Percentiles rank a stretch among this genome's conserved stretches.
Evolutionary conservation across 129 eudicot genomes (phyloP).

Genomic region (Smallanthus sonchifolius): DNA sequence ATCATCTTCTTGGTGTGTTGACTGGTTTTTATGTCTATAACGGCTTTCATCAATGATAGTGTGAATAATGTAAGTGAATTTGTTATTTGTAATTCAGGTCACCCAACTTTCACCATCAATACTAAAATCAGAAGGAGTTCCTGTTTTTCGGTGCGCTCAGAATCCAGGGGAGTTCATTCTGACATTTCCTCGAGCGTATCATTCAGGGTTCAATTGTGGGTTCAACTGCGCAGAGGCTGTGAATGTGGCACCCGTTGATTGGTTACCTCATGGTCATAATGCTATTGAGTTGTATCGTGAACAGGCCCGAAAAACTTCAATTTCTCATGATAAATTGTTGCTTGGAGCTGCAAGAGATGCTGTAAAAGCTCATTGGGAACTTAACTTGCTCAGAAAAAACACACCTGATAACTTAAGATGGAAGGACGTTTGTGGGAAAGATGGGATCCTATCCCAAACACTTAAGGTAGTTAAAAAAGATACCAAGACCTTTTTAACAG

Average conservation of each 20-base stretch:
- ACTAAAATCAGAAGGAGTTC: slow-evolving; percentile 79
- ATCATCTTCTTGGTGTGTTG: background rate
- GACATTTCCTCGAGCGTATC: slow-evolving; percentile 97
- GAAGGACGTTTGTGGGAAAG: slow-evolving; percentile 92
- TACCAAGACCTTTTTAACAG: background rate
- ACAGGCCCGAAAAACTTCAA: slow-evolving; percentile 79
- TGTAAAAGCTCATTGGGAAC: slow-evolving; percentile 98
- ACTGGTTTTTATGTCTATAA: background rate
- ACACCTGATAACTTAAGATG: slow-evolving; percentile 69
- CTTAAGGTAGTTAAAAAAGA: slow-evolving; percentile 50
- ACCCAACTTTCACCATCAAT: slow-evolving; percentile 93
- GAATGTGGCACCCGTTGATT: slow-evolving; percentile 94
- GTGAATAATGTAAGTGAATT: background rate
- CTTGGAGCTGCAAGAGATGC: slow-evolving; percentile 99
- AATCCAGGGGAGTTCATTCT: slow-evolving; percentile 87
- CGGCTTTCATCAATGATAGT: background rate
- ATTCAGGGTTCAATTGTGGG: slow-evolving; percentile 95
- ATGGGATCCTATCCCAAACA: slow-evolving; percentile 79
- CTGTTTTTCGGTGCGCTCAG: slow-evolving; percentile 87
- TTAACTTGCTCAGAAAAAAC: slow-evolving; percentile 65
- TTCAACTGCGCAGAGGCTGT: slow-evolving; percentile 99
- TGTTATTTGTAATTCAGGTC: slow-evolving; percentile 39
- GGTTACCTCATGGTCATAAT: slow-evolving; percentile 96
- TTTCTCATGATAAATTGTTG: slow-evolving; percentile 91
- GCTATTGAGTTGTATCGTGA: slow-evolving; percentile 93